Base-by-base conservation (phyloP, 2,329 filamentous ascomycete genomes). In the Nannizziopsis arthrosporioides region DNA sequence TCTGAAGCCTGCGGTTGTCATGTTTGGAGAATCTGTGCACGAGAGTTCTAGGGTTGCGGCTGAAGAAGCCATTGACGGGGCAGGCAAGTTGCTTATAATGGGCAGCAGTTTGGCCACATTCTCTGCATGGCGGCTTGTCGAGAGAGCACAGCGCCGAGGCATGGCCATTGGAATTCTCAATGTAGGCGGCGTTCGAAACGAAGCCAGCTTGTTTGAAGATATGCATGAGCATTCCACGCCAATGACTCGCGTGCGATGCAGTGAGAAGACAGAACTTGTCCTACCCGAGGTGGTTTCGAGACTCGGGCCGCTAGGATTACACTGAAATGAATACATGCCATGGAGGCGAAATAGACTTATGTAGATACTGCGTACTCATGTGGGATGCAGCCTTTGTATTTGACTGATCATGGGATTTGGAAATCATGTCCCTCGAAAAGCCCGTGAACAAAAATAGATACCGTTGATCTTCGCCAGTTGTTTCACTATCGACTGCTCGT, bases 21-120 rank as follows among this genome's bases (percentile, higher is more conserved):
- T 96, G 87, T 96, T 96, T 63, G 92, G 92, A 12, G 92, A 96
- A 66, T 89, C 80, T 51, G 94, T 96, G 43, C 72, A 77, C 0
- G 65, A 68, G 1, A 59, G 68, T 1, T 81, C 89, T 32, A 95
- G 93, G 63, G 64, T 70, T 1, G 80, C 80, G 0, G 90, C 89
- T 1, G 89, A 96, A 61, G 69, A 78, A 22, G 84, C 84, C 10
- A 79, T 96, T 43, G 85, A 95, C 59, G 74, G 75, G 22, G 84
- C 87, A 1, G 80, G 80, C 5, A 78, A 79, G 51, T 66, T 96
- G 32, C 71, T 96, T 17, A 76, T 96, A 7, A 65, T 96, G 12
- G 92, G 89, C 3, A 95, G 86, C 32, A 94, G 86, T 52, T 74
- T 96, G 42, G 92, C 92, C 5, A 96, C 92, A 0, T 96, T 94